These are phyloP conservation scores for Nicotiana otophora DNA, from an alignment of 257 asterid genomes.

Conservation along the genomic window DNA sequence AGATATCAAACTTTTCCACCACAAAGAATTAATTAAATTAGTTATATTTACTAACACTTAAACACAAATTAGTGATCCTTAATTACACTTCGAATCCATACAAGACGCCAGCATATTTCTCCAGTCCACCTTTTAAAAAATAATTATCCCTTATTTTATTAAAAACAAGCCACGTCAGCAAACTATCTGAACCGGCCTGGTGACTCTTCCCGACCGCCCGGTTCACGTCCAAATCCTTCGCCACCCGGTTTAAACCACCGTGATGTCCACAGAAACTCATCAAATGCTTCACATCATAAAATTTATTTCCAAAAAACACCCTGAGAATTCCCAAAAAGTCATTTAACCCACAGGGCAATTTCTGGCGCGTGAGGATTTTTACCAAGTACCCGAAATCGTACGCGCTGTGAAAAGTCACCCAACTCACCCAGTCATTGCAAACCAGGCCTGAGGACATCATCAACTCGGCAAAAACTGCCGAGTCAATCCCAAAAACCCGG, in stretches of 20 bases:
- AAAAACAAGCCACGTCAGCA: too few species aligned
- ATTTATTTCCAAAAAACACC: too few species aligned
- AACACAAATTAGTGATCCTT: too few species aligned
- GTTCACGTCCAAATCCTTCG: conserved; percentile 1
- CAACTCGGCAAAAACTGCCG: background rate
- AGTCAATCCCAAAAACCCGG: background rate
- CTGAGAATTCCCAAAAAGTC: background rate
- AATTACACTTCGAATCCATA: too few species aligned
- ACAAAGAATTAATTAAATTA: too few species aligned
- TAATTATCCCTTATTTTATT: too few species aligned
- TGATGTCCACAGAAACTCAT: too few species aligned
- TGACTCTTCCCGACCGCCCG: conserved; percentile 23
- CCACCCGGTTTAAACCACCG: conserved; percentile 22
- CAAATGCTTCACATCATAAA: too few species aligned
- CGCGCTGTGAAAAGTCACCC: conserved; percentile 32
- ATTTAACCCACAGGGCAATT: background rate
- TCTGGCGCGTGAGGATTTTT: background rate
- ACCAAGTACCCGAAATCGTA: conserved; percentile 23
- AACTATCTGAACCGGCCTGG: conserved; percentile 22
- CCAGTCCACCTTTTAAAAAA: too few species aligned
- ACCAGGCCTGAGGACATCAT: background rate
- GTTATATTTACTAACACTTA: too few species aligned
- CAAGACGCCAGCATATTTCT: too few species aligned
- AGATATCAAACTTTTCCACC: too few species aligned
- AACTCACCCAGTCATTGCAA: background rate